phyloP scores from a whole-genome alignment of 2,329 filamentous ascomycete genomes.

The Zymoseptoria passerinii region DNA sequence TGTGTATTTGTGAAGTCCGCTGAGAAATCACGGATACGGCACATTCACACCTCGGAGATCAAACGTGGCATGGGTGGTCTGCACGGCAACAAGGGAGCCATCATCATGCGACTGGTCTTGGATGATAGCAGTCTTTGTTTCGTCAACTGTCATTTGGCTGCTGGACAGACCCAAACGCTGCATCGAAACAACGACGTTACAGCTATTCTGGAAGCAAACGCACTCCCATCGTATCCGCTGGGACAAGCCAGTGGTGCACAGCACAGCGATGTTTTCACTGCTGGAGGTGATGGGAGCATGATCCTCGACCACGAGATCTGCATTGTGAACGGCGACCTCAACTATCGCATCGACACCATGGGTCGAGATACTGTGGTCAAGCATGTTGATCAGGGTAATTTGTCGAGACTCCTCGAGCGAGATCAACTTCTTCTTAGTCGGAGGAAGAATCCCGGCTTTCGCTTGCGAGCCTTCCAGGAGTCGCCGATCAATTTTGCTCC shows the following conservation, averaged over 20 bases:
- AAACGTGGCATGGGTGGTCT: constrained; percentile 94
- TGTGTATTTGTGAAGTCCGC: constrained; percentile 87
- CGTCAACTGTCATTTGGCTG: constrained; percentile 93
- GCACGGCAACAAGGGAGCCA: constrained; percentile 93
- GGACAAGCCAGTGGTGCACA: constrained; percentile 36
- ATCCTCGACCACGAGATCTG: constrained; percentile 97
- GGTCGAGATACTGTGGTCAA: constrained; percentile 85
- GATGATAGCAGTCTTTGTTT: constrained; percentile 94
- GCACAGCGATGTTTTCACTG: constrained; percentile 69
- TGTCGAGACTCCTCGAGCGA: constrained; percentile 78
- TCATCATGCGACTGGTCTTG: constrained; percentile 82
- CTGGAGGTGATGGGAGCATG: constrained; percentile 91
- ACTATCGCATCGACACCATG: constrained; percentile 97
- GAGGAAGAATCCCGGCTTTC: constrained; percentile 82
- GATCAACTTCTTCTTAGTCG: constrained; percentile 87
- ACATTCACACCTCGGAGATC: constrained; percentile 71
- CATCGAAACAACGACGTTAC: constrained; percentile 89
- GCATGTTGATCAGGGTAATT: constrained; percentile 71
- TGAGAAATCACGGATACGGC: constrained; percentile 65
- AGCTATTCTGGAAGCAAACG: constrained; percentile 71
- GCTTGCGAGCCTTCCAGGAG: constrained; percentile 83
- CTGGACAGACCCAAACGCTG: constrained; percentile 82
- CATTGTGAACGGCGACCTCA: constrained; percentile 88
- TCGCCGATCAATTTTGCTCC: constrained; percentile 83
- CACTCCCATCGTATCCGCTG: constrained; percentile 60